Evolutionary conservation across 2,329 filamentous ascomycete species (phyloP), one percentile per base, ranked within the genome.

Genomic region (Aspergillus sclerotialis): DNA sequence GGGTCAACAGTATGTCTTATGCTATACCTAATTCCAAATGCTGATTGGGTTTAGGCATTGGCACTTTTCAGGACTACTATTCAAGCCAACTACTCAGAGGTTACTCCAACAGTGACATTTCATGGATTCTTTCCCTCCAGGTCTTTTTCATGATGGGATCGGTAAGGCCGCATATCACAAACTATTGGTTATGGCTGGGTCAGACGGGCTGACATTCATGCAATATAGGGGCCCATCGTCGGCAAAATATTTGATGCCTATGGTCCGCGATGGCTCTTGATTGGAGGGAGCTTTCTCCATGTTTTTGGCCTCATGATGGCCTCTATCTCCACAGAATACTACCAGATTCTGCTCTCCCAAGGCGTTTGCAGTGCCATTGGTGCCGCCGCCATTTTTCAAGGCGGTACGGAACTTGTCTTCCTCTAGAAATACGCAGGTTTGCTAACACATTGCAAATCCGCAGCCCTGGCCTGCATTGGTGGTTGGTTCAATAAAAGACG

Each of bases 231-330:
- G 0, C 76, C 78, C 0, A 46, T 84, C 6, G 69, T 79, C n/a
- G 81, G 81, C 1, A 75, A 72, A 26, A 30, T 80, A 0, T 82
- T 72, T 44, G 82, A 85, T 47, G 73, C 65, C 36, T 73, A 76
- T 37, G 81, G 81, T 0, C 76, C 80, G 0, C 68, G 71, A 17
- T 69, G 61, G 28, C 35, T 84, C 1, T 50, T 76, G 1, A 27
- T 73, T 0, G 49, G 60, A 18, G 74, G 74, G 13, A 67, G 66
- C 3, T 60, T 76, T 35, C 48, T 77, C 35, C 72, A 77, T 39
- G 69, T 76, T 34, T 73, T 77, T 35, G 72, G 73, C 3, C 55
- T 77, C 15, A 76, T 77, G 72, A 77, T 77, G 73, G 60, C 70
- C 2, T 71, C 66, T 13, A 55, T 76, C 4, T 69, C 68, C 12